Evolutionary conservation across 495 filamentous ascomycete species (phyloP).

Genomic region (Durotheca rogersii): DNA sequence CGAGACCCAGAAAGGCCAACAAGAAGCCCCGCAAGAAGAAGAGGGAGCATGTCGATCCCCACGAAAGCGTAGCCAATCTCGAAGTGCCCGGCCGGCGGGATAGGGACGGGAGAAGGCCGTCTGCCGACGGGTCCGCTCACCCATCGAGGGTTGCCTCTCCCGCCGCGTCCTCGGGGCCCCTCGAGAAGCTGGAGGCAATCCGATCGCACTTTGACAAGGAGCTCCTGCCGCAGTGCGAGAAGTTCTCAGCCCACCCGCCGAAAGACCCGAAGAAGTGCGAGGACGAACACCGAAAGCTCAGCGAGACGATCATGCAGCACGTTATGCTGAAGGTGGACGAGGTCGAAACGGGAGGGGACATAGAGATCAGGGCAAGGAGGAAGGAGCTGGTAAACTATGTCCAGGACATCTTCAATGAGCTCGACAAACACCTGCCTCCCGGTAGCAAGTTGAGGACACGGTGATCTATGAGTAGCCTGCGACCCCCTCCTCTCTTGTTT

Average conservation of each 20-base stretch:
- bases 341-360: conserved; percentile 71
- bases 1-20: conserved; percentile 41
- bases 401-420: conserved; percentile 60
- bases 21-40: conserved; percentile 50
- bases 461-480: conserved; percentile 4
- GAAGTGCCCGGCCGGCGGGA: conserved; percentile 32
- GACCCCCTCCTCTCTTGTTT: too few species aligned
- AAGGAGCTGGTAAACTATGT: conserved; percentile 76
- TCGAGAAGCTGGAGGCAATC: conserved; percentile 73
- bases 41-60: conserved; percentile 36
- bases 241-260: conserved; percentile 67
- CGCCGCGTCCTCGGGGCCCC: conserved; percentile 47
- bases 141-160: conserved; percentile 35
- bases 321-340: conserved; percentile 82
- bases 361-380: conserved; percentile 61
- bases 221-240: conserved; percentile 64
- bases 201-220: conserved; percentile 63
- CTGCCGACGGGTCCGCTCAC: conserved; percentile 29
- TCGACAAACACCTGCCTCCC: conserved; percentile 53
- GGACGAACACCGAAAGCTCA: conserved; percentile 76
- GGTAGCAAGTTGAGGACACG: conserved; percentile 12
- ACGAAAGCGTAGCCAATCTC: conserved; percentile 40
- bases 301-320: conserved; percentile 81
- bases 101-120: conserved; percentile 12
- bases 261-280: conserved; percentile 66